Percentiles rank a stretch among this genome's conserved stretches.
phyloP scores from a whole-genome alignment of 164 flowering plant genomes.

The Vitis cinerea region DNA sequence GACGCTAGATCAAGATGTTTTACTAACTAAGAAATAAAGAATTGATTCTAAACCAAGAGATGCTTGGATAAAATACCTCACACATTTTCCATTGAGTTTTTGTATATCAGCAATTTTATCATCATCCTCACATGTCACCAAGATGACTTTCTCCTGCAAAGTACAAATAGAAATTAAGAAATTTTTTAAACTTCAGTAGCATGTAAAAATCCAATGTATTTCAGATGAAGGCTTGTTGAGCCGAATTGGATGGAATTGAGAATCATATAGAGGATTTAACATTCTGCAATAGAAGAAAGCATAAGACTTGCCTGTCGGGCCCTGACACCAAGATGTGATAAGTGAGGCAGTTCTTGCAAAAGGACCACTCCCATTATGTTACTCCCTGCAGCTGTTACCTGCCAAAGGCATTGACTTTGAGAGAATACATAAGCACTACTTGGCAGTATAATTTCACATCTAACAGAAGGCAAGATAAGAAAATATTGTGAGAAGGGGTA shows the following conservation, averaged over 20 bases:
- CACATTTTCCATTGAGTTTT: conserved; percentile 57
- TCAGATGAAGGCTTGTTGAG: too few species aligned
- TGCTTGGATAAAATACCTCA: conserved; percentile 50
- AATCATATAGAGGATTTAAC: not conserved
- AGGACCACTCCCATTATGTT: conserved; percentile 86
- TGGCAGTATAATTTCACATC: not conserved
- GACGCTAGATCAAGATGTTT: too few species aligned
- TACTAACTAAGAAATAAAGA: not conserved
- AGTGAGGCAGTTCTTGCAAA: conserved; percentile 93
- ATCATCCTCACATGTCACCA: conserved; percentile 97
- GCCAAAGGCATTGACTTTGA: conserved; percentile 18
- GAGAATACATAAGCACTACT: not conserved
- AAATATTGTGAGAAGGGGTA: conserved; percentile 2
- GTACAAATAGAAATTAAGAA: not conserved
- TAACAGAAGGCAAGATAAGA: not conserved
- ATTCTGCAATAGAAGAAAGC: not conserved
- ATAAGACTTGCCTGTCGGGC: conserved; percentile 79
- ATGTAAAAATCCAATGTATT: too few species aligned
- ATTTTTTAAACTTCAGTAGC: too few species aligned
- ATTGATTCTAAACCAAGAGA: not conserved
- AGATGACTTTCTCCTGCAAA: conserved; percentile 87
- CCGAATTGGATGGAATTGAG: too few species aligned
- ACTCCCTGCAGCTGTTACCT: conserved; percentile 87
- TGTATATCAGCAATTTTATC: conserved; percentile 53
- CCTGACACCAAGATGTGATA: conserved; percentile 98